Conservation (phyloP, 116 monocot genomes). For the Phalaenopsis hybrid region DNA sequence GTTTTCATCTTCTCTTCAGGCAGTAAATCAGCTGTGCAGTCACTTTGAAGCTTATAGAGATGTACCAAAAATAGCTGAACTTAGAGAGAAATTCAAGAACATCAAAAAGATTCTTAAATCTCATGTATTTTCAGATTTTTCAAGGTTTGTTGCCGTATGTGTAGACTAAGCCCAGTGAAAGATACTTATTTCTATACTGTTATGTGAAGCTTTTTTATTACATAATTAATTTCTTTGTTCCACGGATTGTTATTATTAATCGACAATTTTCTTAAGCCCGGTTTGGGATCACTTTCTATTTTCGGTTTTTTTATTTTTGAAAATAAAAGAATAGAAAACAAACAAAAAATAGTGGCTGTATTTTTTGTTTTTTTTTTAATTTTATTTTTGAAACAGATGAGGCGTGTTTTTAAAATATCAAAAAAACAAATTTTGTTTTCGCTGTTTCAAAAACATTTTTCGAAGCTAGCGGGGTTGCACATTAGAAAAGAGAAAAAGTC, state of each 20-base stretch:
- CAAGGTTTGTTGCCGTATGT: slow-evolving; percentile 32
- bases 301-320: too few relatives aligned
- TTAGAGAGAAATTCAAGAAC: slow-evolving; percentile 95
- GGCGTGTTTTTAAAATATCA: too few relatives aligned
- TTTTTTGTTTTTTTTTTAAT: too few relatives aligned
- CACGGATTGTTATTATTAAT: neutral
- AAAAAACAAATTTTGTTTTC: too few relatives aligned
- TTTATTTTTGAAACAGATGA: too few relatives aligned
- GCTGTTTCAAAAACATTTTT: too few relatives aligned
- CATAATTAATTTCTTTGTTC: neutral
- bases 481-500: too few relatives aligned
- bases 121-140: slow-evolving; percentile 98
- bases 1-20: slow-evolving; percentile 39
- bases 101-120: slow-evolving; percentile 97
- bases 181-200: slow-evolving; percentile 2
- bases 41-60: slow-evolving; percentile 99
- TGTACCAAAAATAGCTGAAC: slow-evolving; percentile 94
- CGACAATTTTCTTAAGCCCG: neutral
- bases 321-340: too few relatives aligned
- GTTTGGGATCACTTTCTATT: too few relatives aligned
- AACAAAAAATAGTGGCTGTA: too few relatives aligned
- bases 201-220: slow-evolving; percentile 3
- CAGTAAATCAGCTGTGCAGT: slow-evolving; percentile 89
- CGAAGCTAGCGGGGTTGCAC: too few relatives aligned
- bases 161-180: neutral